Evolutionary conservation across 495 filamentous ascomycete genomes (phyloP), one percentile per base, ranked within the genome.

Genomic region (Aspergillus cavernicola): DNA sequence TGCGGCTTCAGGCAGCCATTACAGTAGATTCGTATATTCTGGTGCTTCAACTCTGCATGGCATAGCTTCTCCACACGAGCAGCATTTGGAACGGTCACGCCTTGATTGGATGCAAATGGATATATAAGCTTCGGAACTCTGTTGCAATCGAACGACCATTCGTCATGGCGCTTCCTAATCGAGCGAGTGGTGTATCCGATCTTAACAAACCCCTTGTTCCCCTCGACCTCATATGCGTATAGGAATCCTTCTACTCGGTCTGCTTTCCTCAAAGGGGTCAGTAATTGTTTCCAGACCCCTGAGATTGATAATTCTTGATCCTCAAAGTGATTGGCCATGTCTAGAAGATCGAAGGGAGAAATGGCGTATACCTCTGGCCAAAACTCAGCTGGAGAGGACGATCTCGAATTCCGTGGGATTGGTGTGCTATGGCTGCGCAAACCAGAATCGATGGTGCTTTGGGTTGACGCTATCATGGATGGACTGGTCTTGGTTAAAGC

Each of bases 31-130:
- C 16, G 15, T 13, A 52, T 24, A 19, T 43, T 52, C 22, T 23
- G 12, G 13, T 42, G 26, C 50, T 26, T 41, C 19, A 52, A 38
- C 37, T 52, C 50, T 32, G 50, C 50, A 52, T 52, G 50, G 22
- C 50, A 52, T 23, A 52, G 37, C 31, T 22, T 26, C 39, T 52
- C 50, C 37, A 52, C 50, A 35, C 24, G 50, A 26, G 24, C 15
- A 13, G 38, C 37, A 52, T 33, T 31, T 29, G 28, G 37, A 12
- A 52, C 38, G 26, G 37, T 23, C 37, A 26, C 23, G 11, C 7
- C 26, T 22, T 12, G 15, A 11, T 29, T 15, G 32, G 50, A 20
- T 31, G 13, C 24, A 23, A 16, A 15, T 33, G 50, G 50, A 26
- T 52, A 52, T 15, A 52, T 26, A 33, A 23, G 16, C 20, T 18